Conservation (phyloP, 768 basidiomycete species). For the Trametes coccinea region DNA sequence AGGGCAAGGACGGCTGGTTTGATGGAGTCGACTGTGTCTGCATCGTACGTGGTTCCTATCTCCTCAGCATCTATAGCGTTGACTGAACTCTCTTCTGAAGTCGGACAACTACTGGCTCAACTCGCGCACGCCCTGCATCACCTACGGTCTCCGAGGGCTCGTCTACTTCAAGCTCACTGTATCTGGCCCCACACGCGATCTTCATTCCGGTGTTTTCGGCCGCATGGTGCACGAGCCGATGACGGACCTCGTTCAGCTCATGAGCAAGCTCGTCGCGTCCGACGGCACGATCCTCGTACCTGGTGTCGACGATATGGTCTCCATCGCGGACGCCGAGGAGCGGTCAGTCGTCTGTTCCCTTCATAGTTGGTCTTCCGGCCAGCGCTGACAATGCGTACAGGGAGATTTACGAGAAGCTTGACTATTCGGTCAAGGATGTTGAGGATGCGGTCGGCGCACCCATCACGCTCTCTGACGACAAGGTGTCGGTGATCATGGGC, state of each 20-base stretch:
- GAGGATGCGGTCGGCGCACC: slow-evolving; percentile 73
- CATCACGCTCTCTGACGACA: slow-evolving; percentile 75
- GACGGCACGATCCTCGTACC: slow-evolving; percentile 86
- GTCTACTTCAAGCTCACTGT: slow-evolving; percentile 84
- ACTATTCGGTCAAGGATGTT: slow-evolving; percentile 73
- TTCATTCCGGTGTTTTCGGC: slow-evolving; percentile 90
- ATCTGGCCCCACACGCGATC: slow-evolving; percentile 80
- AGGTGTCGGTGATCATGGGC: slow-evolving; percentile 82
- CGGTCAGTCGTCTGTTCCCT: slow-evolving; percentile 37
- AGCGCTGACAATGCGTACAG: slow-evolving; percentile 35
- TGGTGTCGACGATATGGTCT: slow-evolving; percentile 85
- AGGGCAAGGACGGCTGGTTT: slow-evolving; percentile 72
- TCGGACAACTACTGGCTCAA: slow-evolving; percentile 96
- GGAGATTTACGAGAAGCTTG: slow-evolving; percentile 69
- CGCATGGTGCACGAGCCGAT: slow-evolving; percentile 86
- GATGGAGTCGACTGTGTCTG: slow-evolving; percentile 89
- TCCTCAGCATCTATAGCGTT: neutral
- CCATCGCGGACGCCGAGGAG: slow-evolving; percentile 73
- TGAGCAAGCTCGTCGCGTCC: slow-evolving; percentile 81
- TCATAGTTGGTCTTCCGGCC: neutral
- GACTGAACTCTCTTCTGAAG: slow-evolving; percentile 35
- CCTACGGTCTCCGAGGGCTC: slow-evolving; percentile 87
- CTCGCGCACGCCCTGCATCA: slow-evolving; percentile 74
- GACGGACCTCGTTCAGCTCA: slow-evolving; percentile 84
- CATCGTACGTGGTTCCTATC: slow-evolving; percentile 56